Evolutionary conservation across 495 filamentous ascomycete genomes (phyloP).

Genomic region (Neurospora discreta): DNA sequence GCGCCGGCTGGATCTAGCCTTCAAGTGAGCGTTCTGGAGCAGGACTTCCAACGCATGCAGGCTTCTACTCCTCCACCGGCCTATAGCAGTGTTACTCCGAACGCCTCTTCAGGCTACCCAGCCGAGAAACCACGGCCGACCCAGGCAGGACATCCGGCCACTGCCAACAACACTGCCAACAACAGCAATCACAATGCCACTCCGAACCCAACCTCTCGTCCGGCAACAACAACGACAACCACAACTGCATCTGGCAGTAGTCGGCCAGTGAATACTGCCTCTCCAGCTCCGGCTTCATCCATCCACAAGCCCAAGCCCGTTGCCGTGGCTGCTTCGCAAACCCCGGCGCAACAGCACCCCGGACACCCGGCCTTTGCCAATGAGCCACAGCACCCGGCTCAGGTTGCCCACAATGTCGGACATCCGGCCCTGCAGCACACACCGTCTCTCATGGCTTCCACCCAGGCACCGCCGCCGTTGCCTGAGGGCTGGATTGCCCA

Average conservation of each 20-base stretch:
- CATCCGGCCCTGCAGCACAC: conserved; percentile 36
- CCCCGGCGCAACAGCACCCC: conserved; percentile 34
- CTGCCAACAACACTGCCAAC: conserved; percentile 21
- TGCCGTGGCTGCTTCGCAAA: conserved; percentile 9
- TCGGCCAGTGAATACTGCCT: conserved; percentile 1
- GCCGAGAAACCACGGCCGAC: conserved; percentile 56
- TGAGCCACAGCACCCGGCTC: conserved; percentile 43
- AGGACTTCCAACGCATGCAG: conserved; percentile 81
- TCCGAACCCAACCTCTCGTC: conserved; percentile 2
- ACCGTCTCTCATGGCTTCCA: conserved; percentile 45
- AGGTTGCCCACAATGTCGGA: conserved; percentile 18
- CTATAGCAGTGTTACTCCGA: conserved; percentile 67
- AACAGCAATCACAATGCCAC: conserved; percentile 22
- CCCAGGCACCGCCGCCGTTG: conserved; percentile 76
- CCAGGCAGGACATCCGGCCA: conserved; percentile 14
- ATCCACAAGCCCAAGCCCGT: conserved; percentile 10
- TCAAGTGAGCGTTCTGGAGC: conserved; percentile 58
- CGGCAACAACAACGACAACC: too few species aligned
- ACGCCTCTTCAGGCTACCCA: conserved; percentile 47
- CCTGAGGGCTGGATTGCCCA: conserved; percentile 99
- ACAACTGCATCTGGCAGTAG: not conserved
- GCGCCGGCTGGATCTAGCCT: conserved; percentile 17
- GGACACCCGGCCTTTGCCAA: conserved; percentile 83
- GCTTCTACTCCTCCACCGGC: conserved; percentile 83
- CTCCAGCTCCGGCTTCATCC: conserved; percentile 3